These are phyloP conservation scores for Cynanchum wilfordii DNA, from an alignment of 257 asterid species.

Conservation along the genomic window DNA sequence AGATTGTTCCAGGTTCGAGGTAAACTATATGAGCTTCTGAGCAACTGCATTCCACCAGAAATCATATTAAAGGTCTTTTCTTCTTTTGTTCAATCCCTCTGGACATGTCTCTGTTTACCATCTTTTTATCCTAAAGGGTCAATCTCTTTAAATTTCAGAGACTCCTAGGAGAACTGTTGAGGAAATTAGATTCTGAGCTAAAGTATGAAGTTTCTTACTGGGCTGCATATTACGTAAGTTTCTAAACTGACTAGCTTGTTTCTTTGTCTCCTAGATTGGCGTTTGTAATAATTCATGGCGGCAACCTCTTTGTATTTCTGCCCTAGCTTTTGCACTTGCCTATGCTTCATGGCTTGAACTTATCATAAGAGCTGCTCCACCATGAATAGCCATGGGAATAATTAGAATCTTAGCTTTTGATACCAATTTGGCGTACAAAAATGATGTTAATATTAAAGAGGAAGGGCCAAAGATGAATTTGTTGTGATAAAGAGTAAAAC, in stretches of 20 bases:
- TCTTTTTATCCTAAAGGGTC: conserved; percentile 4
- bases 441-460: background rate
- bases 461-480: background rate
- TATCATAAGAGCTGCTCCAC: no score
- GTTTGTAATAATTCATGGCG: background rate
- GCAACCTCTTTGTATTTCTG: no score
- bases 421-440: background rate
- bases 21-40: conserved; percentile 80
- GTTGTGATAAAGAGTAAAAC: background rate
- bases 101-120: conserved; percentile 4
- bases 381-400: background rate
- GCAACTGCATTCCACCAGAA: conserved; percentile 95
- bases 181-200: conserved; percentile 87
- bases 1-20: conserved; percentile 97
- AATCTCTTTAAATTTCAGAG: conserved; percentile 50
- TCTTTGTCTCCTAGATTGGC: background rate
- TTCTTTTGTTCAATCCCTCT: conserved; percentile 6
- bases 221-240: conserved; percentile 96
- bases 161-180: conserved; percentile 72
- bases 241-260: conserved; percentile 10
- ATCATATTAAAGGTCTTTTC: conserved; percentile 66
- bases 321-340: no score
- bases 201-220: conserved; percentile 85
- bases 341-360: no score
- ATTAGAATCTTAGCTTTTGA: background rate